phyloP scores from a whole-genome alignment of 179 eudicot genomes.

The Beta lomatogona region DNA sequence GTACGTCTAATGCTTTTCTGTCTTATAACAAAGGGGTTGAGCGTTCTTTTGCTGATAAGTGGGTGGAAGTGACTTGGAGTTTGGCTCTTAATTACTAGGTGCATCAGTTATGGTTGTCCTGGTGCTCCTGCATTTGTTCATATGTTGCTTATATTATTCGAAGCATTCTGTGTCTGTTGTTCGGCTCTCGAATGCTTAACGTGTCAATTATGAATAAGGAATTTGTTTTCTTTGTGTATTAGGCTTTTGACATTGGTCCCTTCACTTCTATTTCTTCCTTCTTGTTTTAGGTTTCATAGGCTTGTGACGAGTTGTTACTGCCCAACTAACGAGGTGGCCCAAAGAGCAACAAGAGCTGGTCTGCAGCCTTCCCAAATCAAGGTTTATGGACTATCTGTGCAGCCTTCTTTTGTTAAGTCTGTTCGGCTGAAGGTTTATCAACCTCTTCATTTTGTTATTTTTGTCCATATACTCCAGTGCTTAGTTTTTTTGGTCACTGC shows the following conservation, averaged over 20 bases:
- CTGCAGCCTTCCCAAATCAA: conserved; percentile 81
- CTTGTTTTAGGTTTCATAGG: conserved; percentile 79
- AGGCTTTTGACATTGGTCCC: conserved; percentile 2
- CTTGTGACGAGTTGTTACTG: conserved; percentile 97
- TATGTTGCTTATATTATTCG: neutral
- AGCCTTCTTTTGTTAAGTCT: conserved; percentile 92
- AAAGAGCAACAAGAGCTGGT: conserved; percentile 86
- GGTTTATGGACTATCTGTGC: conserved; percentile 94
- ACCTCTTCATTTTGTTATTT: conserved; percentile 19
- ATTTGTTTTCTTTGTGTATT: neutral
- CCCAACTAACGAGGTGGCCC: conserved; percentile 88
- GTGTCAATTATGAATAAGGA: neutral
- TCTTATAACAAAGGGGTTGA: neutral
- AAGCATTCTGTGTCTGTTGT: neutral
- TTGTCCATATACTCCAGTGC: neutral
- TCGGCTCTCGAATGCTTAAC: neutral
- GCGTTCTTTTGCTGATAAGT: neutral
- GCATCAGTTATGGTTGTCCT: neutral
- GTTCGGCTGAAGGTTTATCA: conserved; percentile 71
- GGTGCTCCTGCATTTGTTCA: neutral
- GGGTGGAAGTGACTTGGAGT: neutral
- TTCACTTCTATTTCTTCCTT: neutral
- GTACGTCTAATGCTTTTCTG: neutral
- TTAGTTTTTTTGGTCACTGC: neutral
- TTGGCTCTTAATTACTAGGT: neutral